phyloP scores from a whole-genome alignment of 257 asterid genomes.

The Coffea eugenioides region DNA sequence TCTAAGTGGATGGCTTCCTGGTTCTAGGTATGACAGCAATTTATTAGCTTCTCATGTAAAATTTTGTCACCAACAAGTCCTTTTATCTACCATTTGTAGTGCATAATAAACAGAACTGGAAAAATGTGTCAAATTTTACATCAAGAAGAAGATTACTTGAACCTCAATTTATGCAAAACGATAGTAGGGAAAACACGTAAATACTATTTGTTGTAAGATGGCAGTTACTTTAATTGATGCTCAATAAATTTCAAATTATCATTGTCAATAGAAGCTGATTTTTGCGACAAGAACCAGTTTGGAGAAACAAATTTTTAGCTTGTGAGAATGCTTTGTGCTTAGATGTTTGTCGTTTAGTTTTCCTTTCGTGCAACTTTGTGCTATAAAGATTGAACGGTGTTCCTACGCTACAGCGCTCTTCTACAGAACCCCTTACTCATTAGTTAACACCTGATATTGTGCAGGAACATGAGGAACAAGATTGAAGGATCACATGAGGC shows the following conservation, averaged over 20 bases:
- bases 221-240: not conserved
- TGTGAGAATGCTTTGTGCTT: not conserved
- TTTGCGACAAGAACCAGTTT: not conserved
- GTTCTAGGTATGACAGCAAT: conserved; percentile 57
- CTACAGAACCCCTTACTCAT: not conserved
- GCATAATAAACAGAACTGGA: not conserved
- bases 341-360: not conserved
- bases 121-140: not conserved
- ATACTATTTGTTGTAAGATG: not conserved
- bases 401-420: not conserved
- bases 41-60: conserved; percentile 13
- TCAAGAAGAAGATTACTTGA: not conserved
- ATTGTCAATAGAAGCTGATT: not conserved
- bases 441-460: conserved; percentile 17
- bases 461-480: conserved; percentile 72
- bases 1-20: conserved; percentile 97
- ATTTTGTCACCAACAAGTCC: not conserved
- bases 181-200: not conserved
- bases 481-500: conserved; percentile 84
- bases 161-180: not conserved
- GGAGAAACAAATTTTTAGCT: not conserved
- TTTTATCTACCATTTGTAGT: not conserved
- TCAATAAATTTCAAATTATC: not conserved
- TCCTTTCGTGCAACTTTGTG: not conserved
- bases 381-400: not conserved